phyloP scores from a whole-genome alignment of 2,329 filamentous ascomycete genomes.

The Lomentospora prolificans region DNA sequence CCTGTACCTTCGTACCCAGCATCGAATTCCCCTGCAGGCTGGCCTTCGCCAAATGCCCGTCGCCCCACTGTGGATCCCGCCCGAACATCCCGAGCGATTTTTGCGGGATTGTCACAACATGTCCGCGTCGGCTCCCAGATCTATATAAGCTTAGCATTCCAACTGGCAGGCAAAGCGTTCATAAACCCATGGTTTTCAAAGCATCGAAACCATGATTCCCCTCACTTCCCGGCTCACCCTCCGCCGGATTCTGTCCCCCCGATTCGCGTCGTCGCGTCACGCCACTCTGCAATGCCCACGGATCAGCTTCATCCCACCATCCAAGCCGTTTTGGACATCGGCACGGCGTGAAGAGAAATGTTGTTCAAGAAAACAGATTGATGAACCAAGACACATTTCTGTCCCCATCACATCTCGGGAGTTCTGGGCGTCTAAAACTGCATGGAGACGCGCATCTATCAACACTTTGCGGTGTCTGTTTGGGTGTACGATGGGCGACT shows the following conservation, averaged over 20 bases:
- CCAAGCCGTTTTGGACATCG: background rate
- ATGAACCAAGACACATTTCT: background rate
- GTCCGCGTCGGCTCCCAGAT: background rate
- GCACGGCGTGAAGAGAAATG: background rate
- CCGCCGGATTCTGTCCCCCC: background rate
- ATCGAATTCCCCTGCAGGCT: too few species aligned
- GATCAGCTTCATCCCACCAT: background rate
- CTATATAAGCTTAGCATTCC: background rate
- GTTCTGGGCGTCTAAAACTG: constrained; percentile 23
- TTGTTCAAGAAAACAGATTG: background rate
- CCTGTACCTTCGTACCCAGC: too few species aligned
- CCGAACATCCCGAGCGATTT: background rate
- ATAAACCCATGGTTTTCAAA: background rate
- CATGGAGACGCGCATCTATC: constrained; percentile 40
- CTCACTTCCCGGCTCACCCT: background rate
- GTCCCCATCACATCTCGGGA: constrained; percentile 3
- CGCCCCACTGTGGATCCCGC: background rate
- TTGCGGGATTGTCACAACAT: background rate
- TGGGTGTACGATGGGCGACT: constrained; percentile 47
- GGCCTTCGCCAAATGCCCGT: too few species aligned
- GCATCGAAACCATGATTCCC: background rate
- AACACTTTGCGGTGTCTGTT: constrained; percentile 46
- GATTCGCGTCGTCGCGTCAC: background rate
- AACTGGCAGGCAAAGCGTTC: background rate
- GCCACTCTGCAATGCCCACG: background rate